These are phyloP conservation scores for Pichia sp. DNA, from an alignment of 1,139 yeast genomes.

Conservation along the genomic window DNA sequence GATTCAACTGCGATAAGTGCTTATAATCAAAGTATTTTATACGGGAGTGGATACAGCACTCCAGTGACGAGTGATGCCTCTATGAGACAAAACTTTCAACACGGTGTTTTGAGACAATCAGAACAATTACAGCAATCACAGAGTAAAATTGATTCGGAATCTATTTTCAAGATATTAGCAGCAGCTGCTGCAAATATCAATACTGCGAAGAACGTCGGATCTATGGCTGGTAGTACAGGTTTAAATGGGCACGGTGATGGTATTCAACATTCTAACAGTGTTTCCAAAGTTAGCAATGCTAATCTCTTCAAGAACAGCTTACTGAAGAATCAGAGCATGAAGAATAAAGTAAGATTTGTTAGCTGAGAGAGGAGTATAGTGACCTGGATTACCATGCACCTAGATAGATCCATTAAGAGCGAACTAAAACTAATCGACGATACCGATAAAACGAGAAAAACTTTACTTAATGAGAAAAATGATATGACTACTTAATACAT, in stretches of 20 bases:
- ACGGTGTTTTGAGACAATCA: too few relatives aligned
- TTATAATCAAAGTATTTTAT: conserved; percentile 2
- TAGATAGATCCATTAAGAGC: too few relatives aligned
- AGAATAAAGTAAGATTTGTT: neutral
- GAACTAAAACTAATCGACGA: too few relatives aligned
- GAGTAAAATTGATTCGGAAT: conserved; percentile 17
- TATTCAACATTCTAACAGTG: neutral
- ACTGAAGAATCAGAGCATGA: neutral
- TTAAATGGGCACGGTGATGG: neutral
- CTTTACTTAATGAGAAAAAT: too few relatives aligned
- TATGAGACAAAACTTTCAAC: conserved; percentile 2
- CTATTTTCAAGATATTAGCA: conserved; percentile 21
- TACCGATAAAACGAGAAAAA: too few relatives aligned
- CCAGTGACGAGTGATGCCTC: neutral
- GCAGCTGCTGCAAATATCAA: conserved; percentile 17
- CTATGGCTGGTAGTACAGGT: neutral
- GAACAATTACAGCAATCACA: neutral
- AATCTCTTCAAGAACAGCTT: neutral
- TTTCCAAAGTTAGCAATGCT: neutral
- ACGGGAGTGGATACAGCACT: neutral
- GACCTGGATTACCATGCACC: too few relatives aligned
- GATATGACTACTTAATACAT: too few relatives aligned
- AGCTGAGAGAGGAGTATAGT: too few relatives aligned
- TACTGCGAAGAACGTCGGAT: neutral
- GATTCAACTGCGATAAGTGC: conserved; percentile 22